A percentile compares a stretch with the other conserved stretches of the same genome.
Evolutionary conservation across 345 rosid genomes (phyloP).

Genomic region (Salix caprea): DNA sequence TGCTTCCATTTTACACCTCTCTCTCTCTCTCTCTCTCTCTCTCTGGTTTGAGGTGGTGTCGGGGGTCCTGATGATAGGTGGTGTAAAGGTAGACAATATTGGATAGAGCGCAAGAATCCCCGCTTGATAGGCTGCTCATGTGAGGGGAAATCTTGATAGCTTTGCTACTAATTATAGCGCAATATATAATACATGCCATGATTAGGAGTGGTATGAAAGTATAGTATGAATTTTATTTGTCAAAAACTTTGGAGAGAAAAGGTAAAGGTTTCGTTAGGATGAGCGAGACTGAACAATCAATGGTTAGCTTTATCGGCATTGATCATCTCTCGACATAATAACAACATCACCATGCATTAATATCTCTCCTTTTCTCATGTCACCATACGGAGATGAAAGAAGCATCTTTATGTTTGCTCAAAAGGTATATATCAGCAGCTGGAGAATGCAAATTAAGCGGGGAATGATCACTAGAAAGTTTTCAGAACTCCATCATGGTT

Average conservation of each 20-base stretch:
- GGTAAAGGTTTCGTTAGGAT: constrained; percentile 1
- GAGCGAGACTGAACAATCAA: neutral
- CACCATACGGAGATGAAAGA: neutral
- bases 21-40: constrained; percentile 4
- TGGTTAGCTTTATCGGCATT: neutral
- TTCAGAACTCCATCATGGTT: neutral
- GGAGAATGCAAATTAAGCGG: neutral
- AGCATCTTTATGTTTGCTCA: neutral
- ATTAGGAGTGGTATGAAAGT: constrained; percentile 45
- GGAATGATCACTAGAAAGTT: neutral
- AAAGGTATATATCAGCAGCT: neutral
- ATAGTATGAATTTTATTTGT: constrained; percentile 28
- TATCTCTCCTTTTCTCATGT: neutral
- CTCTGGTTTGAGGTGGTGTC: constrained; percentile 1
- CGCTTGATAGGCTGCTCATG: constrained; percentile 22
- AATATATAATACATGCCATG: constrained; percentile 27
- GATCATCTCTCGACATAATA: constrained; percentile 5
- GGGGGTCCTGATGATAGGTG: constrained; percentile 35
- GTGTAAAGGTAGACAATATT: constrained; percentile 32
- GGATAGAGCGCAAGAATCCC: constrained; percentile 14
- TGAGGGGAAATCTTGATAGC: constrained; percentile 21
- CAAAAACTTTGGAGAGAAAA: constrained; percentile 13
- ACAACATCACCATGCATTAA: neutral
- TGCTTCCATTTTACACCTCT: constrained; percentile 57
- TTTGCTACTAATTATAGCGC: constrained; percentile 25